phyloP scores from a whole-genome alignment of 495 filamentous ascomycete genomes.

The Saxophila tyrrhenica region DNA sequence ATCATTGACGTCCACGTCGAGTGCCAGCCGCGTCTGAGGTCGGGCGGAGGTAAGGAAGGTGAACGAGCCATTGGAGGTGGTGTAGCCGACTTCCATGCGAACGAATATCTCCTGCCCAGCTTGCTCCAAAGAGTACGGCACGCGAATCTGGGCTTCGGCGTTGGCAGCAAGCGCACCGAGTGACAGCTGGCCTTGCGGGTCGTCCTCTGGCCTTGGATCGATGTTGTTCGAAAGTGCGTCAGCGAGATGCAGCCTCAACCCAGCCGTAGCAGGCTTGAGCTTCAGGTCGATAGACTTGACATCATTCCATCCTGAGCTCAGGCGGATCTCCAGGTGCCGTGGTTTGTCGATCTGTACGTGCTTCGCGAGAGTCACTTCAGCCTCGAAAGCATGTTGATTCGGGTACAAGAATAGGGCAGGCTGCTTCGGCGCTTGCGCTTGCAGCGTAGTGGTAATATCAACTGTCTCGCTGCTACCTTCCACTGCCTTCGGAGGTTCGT shows the following conservation, averaged over 20 bases:
- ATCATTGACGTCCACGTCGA: slow-evolving; percentile 95
- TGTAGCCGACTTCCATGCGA: slow-evolving; percentile 66
- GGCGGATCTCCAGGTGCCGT: slow-evolving; percentile 60
- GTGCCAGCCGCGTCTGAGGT: slow-evolving; percentile 59
- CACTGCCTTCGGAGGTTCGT: slow-evolving; percentile 36
- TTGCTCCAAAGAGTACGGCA: slow-evolving; percentile 82
- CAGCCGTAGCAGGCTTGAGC: slow-evolving; percentile 73
- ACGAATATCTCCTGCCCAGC: slow-evolving; percentile 60
- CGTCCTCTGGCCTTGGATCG: slow-evolving; percentile 12
- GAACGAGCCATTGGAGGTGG: slow-evolving; percentile 62
- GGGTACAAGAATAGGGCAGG: slow-evolving; percentile 42
- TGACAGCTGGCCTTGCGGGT: slow-evolving; percentile 44
- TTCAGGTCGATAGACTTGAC: slow-evolving; percentile 57
- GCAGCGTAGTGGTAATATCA: no score
- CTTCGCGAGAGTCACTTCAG: slow-evolving; percentile 39
- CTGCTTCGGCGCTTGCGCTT: slow-evolving; percentile 1
- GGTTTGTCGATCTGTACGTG: slow-evolving; percentile 65
- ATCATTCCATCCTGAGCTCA: slow-evolving; percentile 67
- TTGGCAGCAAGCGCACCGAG: slow-evolving; percentile 44
- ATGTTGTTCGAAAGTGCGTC: slow-evolving; percentile 53
- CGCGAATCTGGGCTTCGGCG: slow-evolving; percentile 43
- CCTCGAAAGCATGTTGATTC: slow-evolving; percentile 37
- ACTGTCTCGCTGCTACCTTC: background rate
- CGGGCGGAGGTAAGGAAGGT: slow-evolving; percentile 52
- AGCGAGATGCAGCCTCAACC: slow-evolving; percentile 67